A percentile compares a stretch with the other conserved stretches of the same genome.
phyloP scores from a whole-genome alignment of 2,329 filamentous ascomycete genomes.

The Penicillium sclerotiorum region DNA sequence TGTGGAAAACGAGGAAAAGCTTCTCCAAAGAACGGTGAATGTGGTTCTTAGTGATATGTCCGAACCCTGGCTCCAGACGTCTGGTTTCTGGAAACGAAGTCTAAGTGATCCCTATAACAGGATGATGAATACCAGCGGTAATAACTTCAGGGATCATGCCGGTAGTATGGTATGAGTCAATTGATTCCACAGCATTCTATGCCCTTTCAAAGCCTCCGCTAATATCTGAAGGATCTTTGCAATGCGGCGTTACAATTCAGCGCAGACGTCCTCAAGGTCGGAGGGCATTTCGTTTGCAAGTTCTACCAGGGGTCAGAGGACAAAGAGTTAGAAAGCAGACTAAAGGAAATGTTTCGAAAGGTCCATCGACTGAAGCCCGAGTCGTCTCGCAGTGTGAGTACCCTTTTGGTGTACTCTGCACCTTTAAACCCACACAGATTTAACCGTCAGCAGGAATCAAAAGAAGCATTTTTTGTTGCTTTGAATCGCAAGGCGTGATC shows the following conservation, averaged over 20 bases:
- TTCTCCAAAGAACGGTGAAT: conserved; percentile 68
- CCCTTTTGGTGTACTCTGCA: not conserved
- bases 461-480: conserved; percentile 84
- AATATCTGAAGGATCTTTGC: conserved; percentile 74
- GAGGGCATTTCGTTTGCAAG: conserved; percentile 94
- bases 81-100: conserved; percentile 79
- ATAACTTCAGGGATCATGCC: conserved; percentile 81
- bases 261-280: conserved; percentile 76
- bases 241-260: conserved; percentile 81
- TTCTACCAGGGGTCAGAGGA: conserved; percentile 94
- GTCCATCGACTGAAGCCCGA: conserved; percentile 90
- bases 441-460: conserved; percentile 65
- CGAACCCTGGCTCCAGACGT: conserved; percentile 85
- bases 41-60: conserved; percentile 99
- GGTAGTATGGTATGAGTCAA: conserved; percentile 82
- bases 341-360: conserved; percentile 75
- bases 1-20: conserved; percentile 5
- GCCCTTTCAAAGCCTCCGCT: not conserved
- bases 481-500: conserved; percentile 64
- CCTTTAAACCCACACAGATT: conserved; percentile 1
- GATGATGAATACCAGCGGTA: conserved; percentile 99
- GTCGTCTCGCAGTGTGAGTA: conserved; percentile 75
- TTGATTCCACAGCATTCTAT: not conserved
- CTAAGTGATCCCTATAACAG: conserved; percentile 94
- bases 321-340: conserved; percentile 71